A percentile compares a stretch with the other conserved stretches of the same genome.
phyloP scores from a whole-genome alignment of 176 grass and related monocot species.

The Tuctoria greenei region DNA sequence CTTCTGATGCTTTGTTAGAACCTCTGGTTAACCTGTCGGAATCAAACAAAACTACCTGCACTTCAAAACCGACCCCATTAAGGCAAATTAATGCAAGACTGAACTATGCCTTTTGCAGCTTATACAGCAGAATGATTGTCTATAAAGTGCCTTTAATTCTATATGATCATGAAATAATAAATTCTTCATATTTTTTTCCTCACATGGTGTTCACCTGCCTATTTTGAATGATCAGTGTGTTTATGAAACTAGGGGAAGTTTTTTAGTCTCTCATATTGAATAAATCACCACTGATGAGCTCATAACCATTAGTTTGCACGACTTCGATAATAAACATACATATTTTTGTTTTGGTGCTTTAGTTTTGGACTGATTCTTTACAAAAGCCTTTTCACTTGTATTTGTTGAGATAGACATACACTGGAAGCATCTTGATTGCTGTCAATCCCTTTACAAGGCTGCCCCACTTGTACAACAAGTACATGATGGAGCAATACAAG shows the following conservation, averaged over 20 bases:
- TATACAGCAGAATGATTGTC: not conserved
- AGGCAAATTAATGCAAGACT: slow-evolving; percentile 9
- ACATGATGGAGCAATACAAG: slow-evolving; percentile 99
- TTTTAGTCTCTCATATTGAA: not conserved
- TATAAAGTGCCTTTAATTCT: not conserved
- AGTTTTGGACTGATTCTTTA: slow-evolving; percentile 10
- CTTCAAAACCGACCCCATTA: not conserved
- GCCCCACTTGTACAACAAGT: slow-evolving; percentile 90
- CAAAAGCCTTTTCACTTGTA: slow-evolving; percentile 27
- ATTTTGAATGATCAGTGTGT: not conserved
- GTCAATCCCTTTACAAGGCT: slow-evolving; percentile 96
- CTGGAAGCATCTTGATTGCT: slow-evolving; percentile 97
- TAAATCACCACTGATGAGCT: slow-evolving; percentile 30
- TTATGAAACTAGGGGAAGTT: not conserved
- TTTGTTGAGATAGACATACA: slow-evolving; percentile 78
- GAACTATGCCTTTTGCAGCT: slow-evolving; percentile 5
- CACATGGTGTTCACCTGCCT: not conserved
- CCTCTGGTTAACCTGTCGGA: not conserved
- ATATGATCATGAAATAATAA: not conserved
- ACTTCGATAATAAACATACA: slow-evolving; percentile 17
- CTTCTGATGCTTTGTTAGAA: not conserved
- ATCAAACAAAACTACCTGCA: slow-evolving; percentile 3
- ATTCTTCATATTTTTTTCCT: not conserved
- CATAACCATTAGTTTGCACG: slow-evolving; percentile 4
- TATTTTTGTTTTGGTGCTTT: slow-evolving; percentile 26